These are phyloP conservation scores for Catenaria anguillulae DNA, from an alignment of 371 early-diverging fungal genomes.

Conservation along the genomic window DNA sequence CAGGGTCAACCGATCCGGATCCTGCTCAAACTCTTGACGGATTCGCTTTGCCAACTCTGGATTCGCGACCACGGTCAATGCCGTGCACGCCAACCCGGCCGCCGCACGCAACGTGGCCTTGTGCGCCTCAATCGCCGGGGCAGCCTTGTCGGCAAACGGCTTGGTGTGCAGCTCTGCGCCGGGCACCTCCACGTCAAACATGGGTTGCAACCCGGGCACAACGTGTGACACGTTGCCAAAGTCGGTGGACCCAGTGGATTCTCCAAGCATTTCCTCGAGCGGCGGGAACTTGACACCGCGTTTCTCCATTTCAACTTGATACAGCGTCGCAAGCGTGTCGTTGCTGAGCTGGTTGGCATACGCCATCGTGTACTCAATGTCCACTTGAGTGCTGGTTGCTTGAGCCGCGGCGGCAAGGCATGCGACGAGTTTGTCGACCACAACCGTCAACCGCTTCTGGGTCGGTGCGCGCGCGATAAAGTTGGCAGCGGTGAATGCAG, in stretches of 20 bases:
- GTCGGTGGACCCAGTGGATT: slow-evolving; percentile 42
- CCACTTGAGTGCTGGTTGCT: slow-evolving; percentile 48
- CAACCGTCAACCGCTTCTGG: slow-evolving; percentile 23
- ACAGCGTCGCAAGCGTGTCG: slow-evolving; percentile 33
- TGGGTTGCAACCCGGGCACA: slow-evolving; percentile 36
- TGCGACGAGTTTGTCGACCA: slow-evolving; percentile 30
- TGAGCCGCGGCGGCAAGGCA: slow-evolving; percentile 48
- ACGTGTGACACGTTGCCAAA: slow-evolving; percentile 55
- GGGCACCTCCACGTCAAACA: slow-evolving; percentile 31
- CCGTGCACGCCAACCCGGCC: not conserved
- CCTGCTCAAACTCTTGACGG: not conserved
- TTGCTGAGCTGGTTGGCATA: slow-evolving; percentile 36
- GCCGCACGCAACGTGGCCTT: not conserved
- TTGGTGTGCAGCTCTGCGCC: slow-evolving; percentile 2
- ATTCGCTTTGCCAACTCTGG: not conserved
- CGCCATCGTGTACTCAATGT: slow-evolving; percentile 30
- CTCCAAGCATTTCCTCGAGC: slow-evolving; percentile 21
- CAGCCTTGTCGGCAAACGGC: not conserved
- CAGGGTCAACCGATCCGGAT: too few relatives aligned
- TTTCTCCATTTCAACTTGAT: slow-evolving; percentile 33
- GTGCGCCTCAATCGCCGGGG: not conserved
- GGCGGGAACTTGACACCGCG: slow-evolving; percentile 25
- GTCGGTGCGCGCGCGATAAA: slow-evolving; percentile 39
- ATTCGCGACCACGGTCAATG: slow-evolving; percentile 1
- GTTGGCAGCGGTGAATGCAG: slow-evolving; percentile 36